Conservation (phyloP, 371 early-diverging fungal genomes). For the Batrachochytrium dendrobatidis region DNA sequence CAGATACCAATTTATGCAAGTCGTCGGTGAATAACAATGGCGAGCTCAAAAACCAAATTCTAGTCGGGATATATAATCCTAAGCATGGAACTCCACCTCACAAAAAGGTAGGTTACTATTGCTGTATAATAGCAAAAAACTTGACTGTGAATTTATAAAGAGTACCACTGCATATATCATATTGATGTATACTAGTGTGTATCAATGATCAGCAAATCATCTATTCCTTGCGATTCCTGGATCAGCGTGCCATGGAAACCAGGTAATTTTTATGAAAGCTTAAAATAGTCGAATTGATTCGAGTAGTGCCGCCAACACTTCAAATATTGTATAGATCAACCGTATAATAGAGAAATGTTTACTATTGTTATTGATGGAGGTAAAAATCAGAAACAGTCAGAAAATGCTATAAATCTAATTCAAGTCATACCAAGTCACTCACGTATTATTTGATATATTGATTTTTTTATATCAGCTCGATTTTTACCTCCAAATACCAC, state of each 20-base stretch:
- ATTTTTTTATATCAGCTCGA: not conserved
- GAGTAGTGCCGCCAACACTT: no score
- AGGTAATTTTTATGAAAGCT: no score
- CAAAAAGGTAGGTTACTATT: not conserved
- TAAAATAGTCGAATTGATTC: no score
- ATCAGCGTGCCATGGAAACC: not conserved
- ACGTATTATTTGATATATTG: no score
- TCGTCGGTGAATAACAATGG: no score
- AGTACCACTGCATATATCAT: not conserved
- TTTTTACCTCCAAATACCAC: not conserved
- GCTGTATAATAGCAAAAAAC: not conserved
- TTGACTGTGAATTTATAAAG: not conserved
- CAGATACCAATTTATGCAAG: no score
- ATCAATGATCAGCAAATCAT: not conserved
- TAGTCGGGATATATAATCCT: constrained; percentile 1
- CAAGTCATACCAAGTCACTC: no score
- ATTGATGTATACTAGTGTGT: not conserved
- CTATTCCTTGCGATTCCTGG: not conserved
- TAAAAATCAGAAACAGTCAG: not conserved
- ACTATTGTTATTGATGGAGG: constrained; percentile 3
- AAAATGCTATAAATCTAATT: no score
- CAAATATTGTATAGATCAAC: no score
- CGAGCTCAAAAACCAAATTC: not conserved
- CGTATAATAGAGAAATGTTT: not conserved
- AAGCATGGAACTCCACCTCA: constrained; percentile 2